Base-by-base conservation (phyloP, 768 basidiomycete genomes). In the Gelatoporia subvermispora region DNA sequence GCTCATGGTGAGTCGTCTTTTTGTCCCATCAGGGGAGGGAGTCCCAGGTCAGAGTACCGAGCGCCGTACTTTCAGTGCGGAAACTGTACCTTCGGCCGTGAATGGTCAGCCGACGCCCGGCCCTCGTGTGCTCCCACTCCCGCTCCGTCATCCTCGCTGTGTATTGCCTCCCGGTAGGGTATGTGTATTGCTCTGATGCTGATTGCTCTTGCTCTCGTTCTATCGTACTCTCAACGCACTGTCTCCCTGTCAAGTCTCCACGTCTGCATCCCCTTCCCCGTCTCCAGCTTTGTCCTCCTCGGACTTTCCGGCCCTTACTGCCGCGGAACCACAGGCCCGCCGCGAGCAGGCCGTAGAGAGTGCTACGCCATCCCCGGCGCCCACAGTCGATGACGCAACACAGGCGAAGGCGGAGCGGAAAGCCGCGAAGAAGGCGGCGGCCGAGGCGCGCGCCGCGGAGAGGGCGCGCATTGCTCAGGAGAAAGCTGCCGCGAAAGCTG, bases 51-150 rank as follows among this genome's bases (percentile, higher is more conserved):
- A 81, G 78, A 77, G 83, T 89, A 87, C 85, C 88, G 77, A 88
- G 85, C 72, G 69, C 84, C 84, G 82, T 86, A 74, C 85, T 85
- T 87, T 85, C 84, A 88, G 86, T 85, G 82, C 85, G 84, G 82
- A 84, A 82, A 78, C 72, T 79, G 72, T 79, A 79, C 70, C 74
- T 81, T 77, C 82, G 77, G 65, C 77, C 76, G 72, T 87, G 74
- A 87, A 72, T 55, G 62, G 20, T 58, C 49, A 52, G 43, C 51
- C 55, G 53, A 57, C 53, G 57, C 60, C 57, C 49, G 54, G 51
- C 54, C 52, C 49, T 55, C 56, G 50, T 51, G 43, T 49, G 51
- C 49, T 56, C 57, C 52, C 47, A 58, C 21, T 57, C 58, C 67
- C 67, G n/a, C n/a, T n/a, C n/a, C n/a, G n/a, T n/a, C 63, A 65